phyloP scores from a whole-genome alignment of 2,329 filamentous ascomycete species.

The Coniochaeta sp. region DNA sequence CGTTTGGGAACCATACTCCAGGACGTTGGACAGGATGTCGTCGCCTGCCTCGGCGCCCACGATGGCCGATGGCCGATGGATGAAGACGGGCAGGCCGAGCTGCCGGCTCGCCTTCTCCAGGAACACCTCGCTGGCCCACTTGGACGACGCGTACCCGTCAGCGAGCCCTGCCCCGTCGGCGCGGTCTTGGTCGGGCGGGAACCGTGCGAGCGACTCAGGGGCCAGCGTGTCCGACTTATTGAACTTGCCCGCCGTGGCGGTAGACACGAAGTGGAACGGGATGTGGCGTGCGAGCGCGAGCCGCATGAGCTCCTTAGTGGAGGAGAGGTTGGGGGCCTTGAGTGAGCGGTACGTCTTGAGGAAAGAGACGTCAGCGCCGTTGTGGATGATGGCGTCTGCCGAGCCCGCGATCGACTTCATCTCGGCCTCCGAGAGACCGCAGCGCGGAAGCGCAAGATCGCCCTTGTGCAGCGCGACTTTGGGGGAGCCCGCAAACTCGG shows the following conservation, averaged over 20 bases:
- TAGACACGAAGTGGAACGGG: conserved; percentile 24
- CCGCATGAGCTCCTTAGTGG: conserved; percentile 25
- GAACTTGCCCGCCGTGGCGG: conserved; percentile 11
- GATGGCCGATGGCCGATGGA: conserved; percentile 20
- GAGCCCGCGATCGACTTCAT: conserved; percentile 2
- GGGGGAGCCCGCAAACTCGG: neutral
- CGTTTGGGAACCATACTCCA: conserved; percentile 3
- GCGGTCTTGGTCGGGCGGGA: conserved; percentile 6
- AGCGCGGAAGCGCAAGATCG: conserved; percentile 18
- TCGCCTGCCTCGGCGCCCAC: conserved; percentile 9
- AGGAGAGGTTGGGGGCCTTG: conserved; percentile 23
- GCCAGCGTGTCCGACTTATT: neutral
- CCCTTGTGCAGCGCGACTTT: conserved; percentile 14
- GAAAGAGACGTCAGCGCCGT: conserved; percentile 33
- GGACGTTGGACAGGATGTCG: conserved; percentile 11
- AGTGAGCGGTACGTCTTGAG: conserved; percentile 29
- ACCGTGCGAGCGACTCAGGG: neutral
- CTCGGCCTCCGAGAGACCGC: conserved; percentile 15
- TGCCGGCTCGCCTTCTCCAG: conserved; percentile 17
- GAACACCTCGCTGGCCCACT: conserved; percentile 25
- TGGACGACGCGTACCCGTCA: conserved; percentile 22
- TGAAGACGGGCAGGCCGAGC: conserved; percentile 14
- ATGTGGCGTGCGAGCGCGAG: conserved; percentile 17
- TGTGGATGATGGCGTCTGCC: conserved; percentile 33
- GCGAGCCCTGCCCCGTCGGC: conserved; percentile 4